Base-by-base conservation (phyloP, 164 flowering plant genomes). In the Liquidambar formosana region DNA sequence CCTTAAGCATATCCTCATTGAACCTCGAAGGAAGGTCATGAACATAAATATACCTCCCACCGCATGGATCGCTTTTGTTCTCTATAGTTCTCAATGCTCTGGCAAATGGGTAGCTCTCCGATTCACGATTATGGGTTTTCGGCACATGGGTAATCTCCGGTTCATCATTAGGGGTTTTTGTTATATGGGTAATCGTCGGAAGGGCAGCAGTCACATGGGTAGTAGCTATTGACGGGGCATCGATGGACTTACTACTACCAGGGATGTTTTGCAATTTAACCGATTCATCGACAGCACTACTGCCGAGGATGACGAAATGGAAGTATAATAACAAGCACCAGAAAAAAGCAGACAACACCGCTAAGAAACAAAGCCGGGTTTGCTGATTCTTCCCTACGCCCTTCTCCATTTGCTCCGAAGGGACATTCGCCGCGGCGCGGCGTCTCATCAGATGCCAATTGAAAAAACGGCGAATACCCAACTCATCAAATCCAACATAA, bases 21-120 rank as follows among this genome's bases (percentile, higher is more conserved):
- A 92, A 94, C 78, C 83, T 76, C 0, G 96, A 70, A 26, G 96
- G 97, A 51, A 94, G 90, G 22, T 94, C 88, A 57, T 94, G 94
- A 19, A 94, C 95, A 73, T 90, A 94, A 18, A 94, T 82, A 61
- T 94, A 94, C 83, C 91, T 89, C 38, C 99, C 99, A 2, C 90
- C 95, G 77, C 99, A 94, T 0, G 97, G 93, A 80, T 94, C 97
- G 65, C 89, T 89, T 80, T 82, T 90, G 78, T 94, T 92, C 22
- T 91, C 94, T 1, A 73, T 48, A 4, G 90, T 88, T 67, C 81
- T 82, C 85, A 93, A 71, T 0, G 98, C 97, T 69, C 78, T 77
- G 85, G 77, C 80, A 66, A 93, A 93, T 0, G 84, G 85, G 59
- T 61, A 86, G 44, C 48, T 77, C 27, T 75, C 64, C 18, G 52